Evolutionary conservation across 805 yeast species (phyloP), one percentile per base, ranked within the genome.

Genomic region (Isabelozyma pseudorhagii): DNA sequence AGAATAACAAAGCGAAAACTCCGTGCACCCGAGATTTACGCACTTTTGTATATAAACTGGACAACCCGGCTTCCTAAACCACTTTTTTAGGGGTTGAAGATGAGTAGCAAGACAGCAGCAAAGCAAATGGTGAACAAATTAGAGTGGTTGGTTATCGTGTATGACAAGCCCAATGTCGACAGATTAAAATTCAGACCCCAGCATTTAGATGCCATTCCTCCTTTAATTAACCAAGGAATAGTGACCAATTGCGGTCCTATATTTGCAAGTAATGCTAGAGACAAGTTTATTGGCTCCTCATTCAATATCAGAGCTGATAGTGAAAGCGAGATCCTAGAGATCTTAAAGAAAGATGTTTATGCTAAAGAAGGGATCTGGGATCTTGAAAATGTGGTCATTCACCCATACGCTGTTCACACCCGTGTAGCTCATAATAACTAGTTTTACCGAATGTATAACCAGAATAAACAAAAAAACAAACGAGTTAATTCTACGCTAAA

Each of bases 331-430:
- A 82, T 83, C 8, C 46, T 82, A 34, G 83, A 80, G 29, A 64
- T 84, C 45, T 71, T 86, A 61, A 76, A 80, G 55, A 55, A 67
- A 41, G 93, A 86, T 59, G 60, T 80, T 31, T 86, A 81, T 62
- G 76, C 77, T 54, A 75, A 71, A 54, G 68, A 72, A 38, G 89
- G 86, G 1, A 75, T 86, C 47, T 86, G 92, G 92, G 91, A 86
- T 60, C 59, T 84, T 48, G 78, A 78, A 40, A 76, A 73, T 46
- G 81, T 76, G 38, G 59, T 81, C 51, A 76, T 83, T 36, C 78
- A 77, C 58, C 86, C 86, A 44, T 54, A 62, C 11, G 58, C 58
- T 1, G 50, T 63, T 28, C 67, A 64, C 2, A 57, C 49, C 14
- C 54, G 71, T 38, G 25, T 27, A 13, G 36, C 14, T 13, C 38